phyloP scores from a whole-genome alignment of 1,284 basidiomycete genomes.

The Ganoderma resinaceum region DNA sequence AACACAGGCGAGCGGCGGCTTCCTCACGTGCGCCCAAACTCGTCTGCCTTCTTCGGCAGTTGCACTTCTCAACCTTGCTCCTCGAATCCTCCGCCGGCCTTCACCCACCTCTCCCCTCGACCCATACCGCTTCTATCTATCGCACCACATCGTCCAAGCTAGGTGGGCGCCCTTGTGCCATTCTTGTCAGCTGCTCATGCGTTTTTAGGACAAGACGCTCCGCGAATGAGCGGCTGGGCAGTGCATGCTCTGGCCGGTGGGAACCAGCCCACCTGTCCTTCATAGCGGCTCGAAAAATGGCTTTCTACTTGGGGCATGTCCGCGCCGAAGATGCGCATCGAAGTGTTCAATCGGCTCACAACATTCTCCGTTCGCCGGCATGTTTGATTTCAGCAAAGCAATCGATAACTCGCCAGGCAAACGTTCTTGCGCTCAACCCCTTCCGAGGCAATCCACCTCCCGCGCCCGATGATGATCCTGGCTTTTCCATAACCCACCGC shows the following conservation, averaged over 20 bases:
- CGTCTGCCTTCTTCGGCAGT: conserved; percentile 26
- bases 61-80: conserved; percentile 7
- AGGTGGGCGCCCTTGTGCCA: neutral
- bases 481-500: neutral
- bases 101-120: neutral
- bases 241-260: conserved; percentile 18
- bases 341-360: conserved; percentile 10
- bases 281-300: conserved; percentile 19
- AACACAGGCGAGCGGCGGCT: conserved; percentile 24
- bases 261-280: conserved; percentile 19
- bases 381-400: conserved; percentile 16
- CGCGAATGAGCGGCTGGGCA: conserved; percentile 20
- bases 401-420: conserved; percentile 27
- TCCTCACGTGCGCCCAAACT: conserved; percentile 26
- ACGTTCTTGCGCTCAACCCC: conserved; percentile 14
- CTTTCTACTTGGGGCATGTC: conserved; percentile 27
- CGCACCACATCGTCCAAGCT: conserved; percentile 6
- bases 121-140: neutral
- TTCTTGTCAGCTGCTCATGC: conserved; percentile 15
- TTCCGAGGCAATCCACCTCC: conserved; percentile 13
- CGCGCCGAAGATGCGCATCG: conserved; percentile 12
- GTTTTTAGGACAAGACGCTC: conserved; percentile 17
- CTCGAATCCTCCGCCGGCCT: neutral
- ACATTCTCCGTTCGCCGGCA: conserved; percentile 11
- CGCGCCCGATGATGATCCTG: conserved; percentile 19